Evolutionary conservation across 805 yeast genomes (phyloP), one percentile per base, ranked within the genome.

Genomic region (Saturnispora diversa): DNA sequence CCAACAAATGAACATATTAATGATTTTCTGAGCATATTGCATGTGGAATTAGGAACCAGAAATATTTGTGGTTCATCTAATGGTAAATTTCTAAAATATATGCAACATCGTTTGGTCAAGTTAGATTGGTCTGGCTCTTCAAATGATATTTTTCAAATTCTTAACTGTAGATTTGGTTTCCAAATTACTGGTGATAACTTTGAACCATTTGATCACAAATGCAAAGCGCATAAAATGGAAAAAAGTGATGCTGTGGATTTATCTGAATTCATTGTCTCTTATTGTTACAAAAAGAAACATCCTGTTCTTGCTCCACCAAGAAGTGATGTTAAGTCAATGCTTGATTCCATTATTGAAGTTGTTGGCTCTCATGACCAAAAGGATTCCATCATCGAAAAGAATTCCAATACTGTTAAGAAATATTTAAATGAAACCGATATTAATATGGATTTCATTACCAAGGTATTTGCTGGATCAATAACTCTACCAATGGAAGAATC

Each of bases 111-210:
- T 15, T 60, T 83, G 25, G 63, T 75, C 12, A 49, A 62, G 1
- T 58, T 72, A 21, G 61, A 66, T 6, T 56, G 60, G 55, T 38
- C 45, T 16, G 69, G 68, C 4, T 69, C 82, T 2, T 88, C 82
- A 34, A 66, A 68, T 7, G 92, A 86, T 33, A 56, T 90, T 35
- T 69, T 85, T 7, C 97, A 90, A 52, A 69, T 85, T 25, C 60
- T 92, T 17, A 69, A 77, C 46, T 92, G 98, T 55, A 70, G 83
- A 8, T 86, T 80, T 51, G 94, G 86, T 33, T 68, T 84, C 37
- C 60, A 65, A 2, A 63, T 87, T 3, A 64, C 78, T 1, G 65
- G 75, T 9, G 85, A 80, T 11, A 66, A 67, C 13, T 77, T 75
- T 45, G 66, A 66, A 2, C 85, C 92, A 0, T 70, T 66, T 30